These are phyloP conservation scores for Chrysosporium keratinophilum DNA, from an alignment of 2,329 filamentous ascomycete species.

Conservation along the genomic window DNA sequence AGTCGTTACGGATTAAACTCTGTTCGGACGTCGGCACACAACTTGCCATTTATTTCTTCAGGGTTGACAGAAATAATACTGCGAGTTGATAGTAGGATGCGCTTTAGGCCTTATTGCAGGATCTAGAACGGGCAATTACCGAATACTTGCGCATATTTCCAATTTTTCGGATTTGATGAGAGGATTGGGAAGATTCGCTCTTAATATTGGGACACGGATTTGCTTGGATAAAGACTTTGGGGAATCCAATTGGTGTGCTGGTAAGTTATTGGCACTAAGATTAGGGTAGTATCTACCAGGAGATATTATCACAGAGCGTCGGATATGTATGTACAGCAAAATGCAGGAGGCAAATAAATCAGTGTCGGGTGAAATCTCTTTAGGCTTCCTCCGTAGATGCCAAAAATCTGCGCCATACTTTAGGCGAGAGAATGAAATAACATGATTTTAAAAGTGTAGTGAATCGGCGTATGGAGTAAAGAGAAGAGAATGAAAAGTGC, in stretches of 20 bases:
- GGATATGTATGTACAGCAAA: background rate
- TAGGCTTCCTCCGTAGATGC: background rate
- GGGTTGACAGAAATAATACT: background rate
- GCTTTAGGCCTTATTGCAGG: too few species aligned
- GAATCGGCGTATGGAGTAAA: background rate
- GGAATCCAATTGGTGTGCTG: background rate
- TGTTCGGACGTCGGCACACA: background rate
- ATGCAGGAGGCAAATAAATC: too few species aligned
- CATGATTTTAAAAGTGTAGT: too few species aligned
- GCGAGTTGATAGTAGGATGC: too few species aligned
- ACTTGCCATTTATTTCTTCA: background rate
- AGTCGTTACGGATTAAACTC: background rate
- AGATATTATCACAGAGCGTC: background rate
- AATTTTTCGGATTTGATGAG: too few species aligned
- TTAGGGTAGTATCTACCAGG: background rate
- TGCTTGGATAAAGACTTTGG: background rate
- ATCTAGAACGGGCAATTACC: too few species aligned
- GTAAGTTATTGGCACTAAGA: background rate
- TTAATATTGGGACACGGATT: too few species aligned
- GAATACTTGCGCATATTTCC: too few species aligned
- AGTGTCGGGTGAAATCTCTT: background rate
- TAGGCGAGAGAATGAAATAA: background rate
- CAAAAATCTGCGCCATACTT: background rate
- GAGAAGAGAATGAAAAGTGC: background rate
- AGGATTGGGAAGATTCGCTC: too few species aligned